Base-by-base conservation (phyloP, 345 rosid genomes). In the Conringia planisiliqua region DNA sequence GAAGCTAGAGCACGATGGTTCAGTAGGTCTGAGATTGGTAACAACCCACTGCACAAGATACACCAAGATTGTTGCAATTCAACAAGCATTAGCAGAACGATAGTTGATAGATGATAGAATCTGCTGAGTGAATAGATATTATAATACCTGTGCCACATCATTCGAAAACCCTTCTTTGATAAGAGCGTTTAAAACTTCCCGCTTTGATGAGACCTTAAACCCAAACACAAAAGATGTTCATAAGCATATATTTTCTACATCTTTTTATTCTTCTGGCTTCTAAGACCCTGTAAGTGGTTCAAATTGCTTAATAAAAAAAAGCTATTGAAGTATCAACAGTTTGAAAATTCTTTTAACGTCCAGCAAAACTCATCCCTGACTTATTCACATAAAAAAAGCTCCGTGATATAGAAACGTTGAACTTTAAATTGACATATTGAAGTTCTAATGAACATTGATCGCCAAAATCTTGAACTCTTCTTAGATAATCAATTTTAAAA, bases 21-120 rank as follows among this genome's bases (percentile, higher is more conserved):
- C 86, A 1, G 71, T 78, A 55, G 86, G 87, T 76, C 72, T 84
- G 59, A 94, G 93, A 79, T 89, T 94, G n/a, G 97, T 91, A 64
- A 83, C 85, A 16, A 89, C 97, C 98, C 98, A 94, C 97, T 91
- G 79, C 66, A 78, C 29, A 74, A 51, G 50, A 52, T 24, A 68
- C 10, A 76, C 68, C 32, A 76, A 54, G 59, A 16, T 42, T 76
- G 64, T 62, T 51, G 63, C 55, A 60, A 14, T 39, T 67, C 13
- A 5, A 38, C 29, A 67, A 17, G 52, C 14, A 14, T 72, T n/a
- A 52, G 22, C 8, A 14, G 63, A 22, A 20, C 17, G 22, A 29
- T 38, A 48, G 38, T 40, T 43, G 47, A 58, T 0, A 13, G 42
- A 4, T 54, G 65, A 20, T 55, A 43, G 14, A 56, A 65, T 9